Evolutionary conservation across 176 grass and related monocot genomes (phyloP), one percentile per base, ranked within the genome.

Genomic region (Phyllostachys edulis): DNA sequence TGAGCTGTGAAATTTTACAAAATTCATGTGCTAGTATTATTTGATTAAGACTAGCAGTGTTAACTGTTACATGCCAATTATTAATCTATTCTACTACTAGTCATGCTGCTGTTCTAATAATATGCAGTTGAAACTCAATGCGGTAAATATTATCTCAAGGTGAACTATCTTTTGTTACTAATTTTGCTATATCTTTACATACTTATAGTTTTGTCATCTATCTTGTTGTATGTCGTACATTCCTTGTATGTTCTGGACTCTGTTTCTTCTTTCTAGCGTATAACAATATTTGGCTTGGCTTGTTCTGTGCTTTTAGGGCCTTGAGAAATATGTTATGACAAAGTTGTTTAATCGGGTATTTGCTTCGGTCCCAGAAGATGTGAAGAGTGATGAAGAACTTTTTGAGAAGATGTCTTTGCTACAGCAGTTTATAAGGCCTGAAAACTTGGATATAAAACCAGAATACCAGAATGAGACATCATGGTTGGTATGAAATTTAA

Each of bases 251-350:
- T 76, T 47, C 27, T 69, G n/a, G 27, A 82, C 20, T 67, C 17
- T 90, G 17, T 72, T 86, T 69, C 45, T 51, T 9, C 15, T 50
- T 51, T 67, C 46, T 84, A 44, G 66, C 2, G 8, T 77, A 42
- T 85, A 47, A 74, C 6, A 41, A 51, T 21, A 39, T 78, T 72
- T 78, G 18, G 9, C 29, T 73, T 87, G 45, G 32, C 56, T 80
- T 85, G 50, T 45, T 87, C 12, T 81, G 47, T 81, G 52, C 32
- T 81, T 92, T 64, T 85, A 98, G 96, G 96, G 96, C 76, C 93
- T 98, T 69, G 96, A 98, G 87, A 98, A 98, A 78, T 98, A 98
- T 85, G 87, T 96, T 83, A 98, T 98, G 96, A 98, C 93, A 80
- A 98, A 94, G 74, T 80, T 98, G 56, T 94, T 83, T 73, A 98